Conservation (phyloP, 176 grass and related monocot genomes). For the Oryza officinalis region DNA sequence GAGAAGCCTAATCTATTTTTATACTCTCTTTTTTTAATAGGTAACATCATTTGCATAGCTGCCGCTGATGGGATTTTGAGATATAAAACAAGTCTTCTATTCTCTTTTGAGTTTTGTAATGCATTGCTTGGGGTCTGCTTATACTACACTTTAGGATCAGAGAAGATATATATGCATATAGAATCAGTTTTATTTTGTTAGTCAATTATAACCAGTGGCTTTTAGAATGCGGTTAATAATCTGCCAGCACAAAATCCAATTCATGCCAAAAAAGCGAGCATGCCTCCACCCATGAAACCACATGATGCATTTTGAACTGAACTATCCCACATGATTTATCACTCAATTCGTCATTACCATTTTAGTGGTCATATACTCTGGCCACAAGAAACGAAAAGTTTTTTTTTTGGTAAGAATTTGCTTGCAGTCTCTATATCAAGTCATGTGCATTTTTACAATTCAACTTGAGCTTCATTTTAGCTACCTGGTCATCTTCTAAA, state of each 20-base stretch:
- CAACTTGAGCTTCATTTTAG: constrained; percentile 6
- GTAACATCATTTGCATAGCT: constrained; percentile 34
- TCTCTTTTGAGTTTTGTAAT: constrained; percentile 10
- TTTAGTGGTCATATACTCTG: neutral
- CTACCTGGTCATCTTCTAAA: constrained; percentile 7
- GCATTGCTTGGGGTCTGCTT: constrained; percentile 8
- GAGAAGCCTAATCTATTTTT: constrained; percentile 1
- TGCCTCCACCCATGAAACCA: neutral
- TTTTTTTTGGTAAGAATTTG: neutral
- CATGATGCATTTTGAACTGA: constrained; percentile 4
- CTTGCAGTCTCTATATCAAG: constrained; percentile 7
- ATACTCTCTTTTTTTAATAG: constrained; percentile 15
- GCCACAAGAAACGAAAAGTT: neutral
- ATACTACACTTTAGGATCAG: neutral
- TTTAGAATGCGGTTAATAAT: constrained; percentile 6
- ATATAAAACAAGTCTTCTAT: constrained; percentile 20
- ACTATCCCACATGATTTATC: neutral
- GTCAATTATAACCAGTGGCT: neutral
- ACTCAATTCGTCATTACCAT: neutral
- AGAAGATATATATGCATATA: neutral
- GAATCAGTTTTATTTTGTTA: constrained; percentile 18
- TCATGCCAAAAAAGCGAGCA: neutral
- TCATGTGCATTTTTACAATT: neutral
- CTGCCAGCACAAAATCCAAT: neutral
- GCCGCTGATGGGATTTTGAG: constrained; percentile 2